Base-by-base conservation (phyloP, 441 rosid species). In the Melastoma candidum region DNA sequence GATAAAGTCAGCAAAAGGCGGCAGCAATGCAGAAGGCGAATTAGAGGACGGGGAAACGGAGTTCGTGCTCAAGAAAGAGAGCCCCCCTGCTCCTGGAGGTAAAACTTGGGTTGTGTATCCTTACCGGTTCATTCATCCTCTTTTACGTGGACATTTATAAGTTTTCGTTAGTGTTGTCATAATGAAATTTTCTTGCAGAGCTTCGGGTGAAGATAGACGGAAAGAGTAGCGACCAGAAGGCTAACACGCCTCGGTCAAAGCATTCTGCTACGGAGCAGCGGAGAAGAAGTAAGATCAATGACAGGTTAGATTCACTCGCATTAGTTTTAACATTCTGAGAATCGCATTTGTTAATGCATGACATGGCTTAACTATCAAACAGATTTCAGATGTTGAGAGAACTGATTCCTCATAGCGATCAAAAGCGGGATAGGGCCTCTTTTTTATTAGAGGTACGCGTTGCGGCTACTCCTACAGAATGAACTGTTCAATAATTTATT, bases 191-290 rank as follows among this genome's bases (percentile, higher is more conserved):
- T 64, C 13, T 71, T 77, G 90, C 63, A 12, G 90, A 84, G 57
- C 56, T 86, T 68, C 78, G 77, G 49, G 79, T 81, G 52, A 81
- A 77, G 68, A 76, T 81, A 59, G 88, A 83, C 3, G 84, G 73
- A 13, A 82, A 75, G 75, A 76, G 73, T 63, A 59, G 72, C 45
- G 90, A 93, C 29, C 95, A 82, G 74, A 84, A 81, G 71, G 75
- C 81, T 17, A 79, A 71, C 78, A 86, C 96, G 10, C 90, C 97
- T 1, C 78, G 93, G 56, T 93, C 98, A 39, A 93, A 93, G 71
- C 98, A 93, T 74, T 93, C 98, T 41, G 93, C 98, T 5, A 93
- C 98, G 0, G 97, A 93, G 74, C 97, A 93, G 72, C 78, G 96
- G 17, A 62, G 98, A 63, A 82, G 98, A 68, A 88, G 98, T 77